Evolutionary conservation across 106 monocot genomes (phyloP), one percentile per base, ranked within the genome.

Genomic region (Narthecium ossifragum): DNA sequence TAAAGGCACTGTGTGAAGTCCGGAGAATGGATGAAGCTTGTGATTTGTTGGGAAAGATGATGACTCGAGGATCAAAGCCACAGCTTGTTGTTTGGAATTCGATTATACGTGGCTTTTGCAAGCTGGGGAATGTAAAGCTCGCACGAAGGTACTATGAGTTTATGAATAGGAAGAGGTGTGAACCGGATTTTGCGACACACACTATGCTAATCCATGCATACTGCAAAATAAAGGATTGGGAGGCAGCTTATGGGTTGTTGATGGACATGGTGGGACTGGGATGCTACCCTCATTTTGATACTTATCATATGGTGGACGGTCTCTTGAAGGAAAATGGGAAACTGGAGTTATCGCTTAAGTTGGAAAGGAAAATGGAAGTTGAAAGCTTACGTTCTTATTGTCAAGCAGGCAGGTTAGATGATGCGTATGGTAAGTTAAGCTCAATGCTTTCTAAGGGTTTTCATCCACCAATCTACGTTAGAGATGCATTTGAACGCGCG

Each of bases 251-350:
- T 60, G 31, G 14, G 22, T 49, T 77, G 30, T 39, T 77, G 53
- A 53, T 77, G 43, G 76, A 70, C 55, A 77, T 77, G 76, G 43
- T 77, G 3, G 65, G 59, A 12, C 38, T 76, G 31, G 76, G 76
- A 23, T 60, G 53, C 65, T 12, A 37, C 60, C 70, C 76, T 26
- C 49, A 70, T 60, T 28, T 66, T 10, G 49, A 60, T 33, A 70
- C 61, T 7, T 65, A 39, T 26, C 70, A 47, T 31, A 46, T 70
- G 60, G 65, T 77, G 21, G 53, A 66, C 55, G 38, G 48, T 0
- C 41, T 70, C 20, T 28, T 77, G 54, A 60, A 29, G 12, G 55
- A 46, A 29, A 47, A 65, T 38, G 60, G 70, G 32, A 53, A 47
- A 48, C 13, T 18, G 53, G 65, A 77, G 54, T 39, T 77, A 46